Evolutionary conservation across 2,329 filamentous ascomycete species (phyloP).

Genomic region (Emmonsiellopsis sp.): DNA sequence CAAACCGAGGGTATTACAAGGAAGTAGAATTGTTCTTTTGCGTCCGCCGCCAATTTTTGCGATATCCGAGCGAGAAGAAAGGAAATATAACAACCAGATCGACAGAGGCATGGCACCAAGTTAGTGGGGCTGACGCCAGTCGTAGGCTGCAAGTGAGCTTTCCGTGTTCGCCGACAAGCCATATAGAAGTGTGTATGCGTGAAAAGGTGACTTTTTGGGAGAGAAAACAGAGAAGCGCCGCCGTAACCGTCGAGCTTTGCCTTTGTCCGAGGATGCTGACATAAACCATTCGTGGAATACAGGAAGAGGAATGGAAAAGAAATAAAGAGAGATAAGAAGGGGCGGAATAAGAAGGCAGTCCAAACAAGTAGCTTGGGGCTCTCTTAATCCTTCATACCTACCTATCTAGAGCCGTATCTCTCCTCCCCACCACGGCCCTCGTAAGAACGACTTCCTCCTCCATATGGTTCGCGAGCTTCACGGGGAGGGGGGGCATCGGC

Average conservation of each 20-base stretch:
- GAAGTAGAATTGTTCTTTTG: slow-evolving; percentile 25
- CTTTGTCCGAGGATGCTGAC: slow-evolving; percentile 20
- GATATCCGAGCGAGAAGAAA: slow-evolving; percentile 30
- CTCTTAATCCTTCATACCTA: slow-evolving; percentile 15
- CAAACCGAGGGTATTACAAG: slow-evolving; percentile 36
- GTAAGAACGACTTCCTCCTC: slow-evolving; percentile 24
- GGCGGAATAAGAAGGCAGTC: background rate
- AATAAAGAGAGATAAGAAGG: slow-evolving; percentile 13
- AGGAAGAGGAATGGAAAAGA: slow-evolving; percentile 17
- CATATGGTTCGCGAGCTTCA: slow-evolving; percentile 26
- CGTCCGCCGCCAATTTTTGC: slow-evolving; percentile 33
- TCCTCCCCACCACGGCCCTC: slow-evolving; percentile 30
- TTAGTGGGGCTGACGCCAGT: slow-evolving; percentile 16
- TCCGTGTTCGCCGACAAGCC: slow-evolving; percentile 24
- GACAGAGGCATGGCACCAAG: background rate
- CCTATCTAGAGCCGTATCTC: slow-evolving; percentile 33
- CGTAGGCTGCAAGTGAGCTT: slow-evolving; percentile 21
- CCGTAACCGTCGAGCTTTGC: slow-evolving; percentile 27
- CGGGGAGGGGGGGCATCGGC: slow-evolving; percentile 28
- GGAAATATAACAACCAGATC: slow-evolving; percentile 23
- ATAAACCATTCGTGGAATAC: slow-evolving; percentile 28
- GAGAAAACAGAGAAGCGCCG: slow-evolving; percentile 27
- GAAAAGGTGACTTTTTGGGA: slow-evolving; percentile 26
- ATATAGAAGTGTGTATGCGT: slow-evolving; percentile 19
- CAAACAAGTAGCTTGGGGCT: slow-evolving; percentile 6